A percentile compares a stretch with the other conserved stretches of the same genome.
Conservation (phyloP, 23 red algal species). For the Agarophyton chilense region DNA sequence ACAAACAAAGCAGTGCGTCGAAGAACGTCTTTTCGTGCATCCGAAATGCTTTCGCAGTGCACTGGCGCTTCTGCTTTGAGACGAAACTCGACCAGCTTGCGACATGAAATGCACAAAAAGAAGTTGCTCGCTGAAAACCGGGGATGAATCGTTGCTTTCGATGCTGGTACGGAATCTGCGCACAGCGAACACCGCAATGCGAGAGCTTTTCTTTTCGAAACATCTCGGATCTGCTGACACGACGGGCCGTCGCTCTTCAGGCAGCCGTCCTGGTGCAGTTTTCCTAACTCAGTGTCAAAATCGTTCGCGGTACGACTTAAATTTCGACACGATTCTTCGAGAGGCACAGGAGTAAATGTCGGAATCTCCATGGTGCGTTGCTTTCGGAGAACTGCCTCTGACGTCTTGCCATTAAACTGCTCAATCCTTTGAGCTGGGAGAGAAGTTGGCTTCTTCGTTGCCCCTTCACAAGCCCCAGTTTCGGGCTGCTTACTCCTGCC, state of each 20-base stretch:
- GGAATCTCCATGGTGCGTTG: neutral
- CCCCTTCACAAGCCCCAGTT: neutral
- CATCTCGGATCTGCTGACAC: neutral
- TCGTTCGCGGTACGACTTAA: neutral
- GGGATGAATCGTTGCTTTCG: constrained; percentile 9
- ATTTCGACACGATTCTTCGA: neutral
- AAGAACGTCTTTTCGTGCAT: constrained; percentile 6
- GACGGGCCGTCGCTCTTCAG: neutral
- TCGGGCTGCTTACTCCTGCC: neutral
- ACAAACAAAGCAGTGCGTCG: constrained; percentile 19
- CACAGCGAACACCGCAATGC: neutral
- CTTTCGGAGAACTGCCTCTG: neutral
- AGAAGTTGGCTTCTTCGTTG: neutral
- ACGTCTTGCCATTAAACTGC: neutral
- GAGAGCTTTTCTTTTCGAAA: neutral
- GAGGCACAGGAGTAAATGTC: neutral
- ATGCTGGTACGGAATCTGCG: neutral
- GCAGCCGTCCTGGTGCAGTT: neutral
- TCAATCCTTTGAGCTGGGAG: neutral
- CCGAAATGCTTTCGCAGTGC: neutral
- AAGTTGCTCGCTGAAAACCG: constrained; percentile 9
- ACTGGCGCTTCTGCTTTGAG: neutral
- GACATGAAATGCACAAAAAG: constrained; percentile 25
- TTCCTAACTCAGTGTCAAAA: neutral
- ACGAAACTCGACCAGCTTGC: neutral